phyloP scores from a whole-genome alignment of 176 grass and related monocot genomes.

The Oryza nivara region DNA sequence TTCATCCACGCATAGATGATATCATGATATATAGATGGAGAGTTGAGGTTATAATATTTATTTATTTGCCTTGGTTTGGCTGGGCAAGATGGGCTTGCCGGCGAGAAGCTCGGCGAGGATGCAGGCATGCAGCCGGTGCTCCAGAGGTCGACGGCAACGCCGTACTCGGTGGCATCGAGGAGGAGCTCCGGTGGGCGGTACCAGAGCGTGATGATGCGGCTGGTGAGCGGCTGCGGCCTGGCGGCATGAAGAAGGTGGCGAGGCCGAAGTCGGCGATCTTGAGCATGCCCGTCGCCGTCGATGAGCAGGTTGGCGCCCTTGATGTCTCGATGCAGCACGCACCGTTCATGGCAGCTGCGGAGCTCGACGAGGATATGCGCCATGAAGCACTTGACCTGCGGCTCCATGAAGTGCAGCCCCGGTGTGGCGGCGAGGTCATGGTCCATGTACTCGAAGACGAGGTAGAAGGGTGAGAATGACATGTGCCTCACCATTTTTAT shows the following conservation, averaged over 20 bases:
- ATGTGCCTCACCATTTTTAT: too few species aligned
- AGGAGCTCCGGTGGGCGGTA: conserved; percentile 77
- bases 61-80: conserved; percentile 57
- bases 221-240: conserved; percentile 51
- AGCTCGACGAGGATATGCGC: conserved; percentile 56
- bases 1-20: background rate
- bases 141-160: conserved; percentile 65
- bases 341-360: conserved; percentile 54
- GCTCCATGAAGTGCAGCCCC: conserved; percentile 57
- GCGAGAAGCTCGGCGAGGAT: conserved; percentile 64
- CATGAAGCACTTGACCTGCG: conserved; percentile 73
- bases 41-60: too few species aligned
- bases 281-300: conserved; percentile 22
- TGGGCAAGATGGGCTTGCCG: conserved; percentile 75
- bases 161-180: conserved; percentile 61
- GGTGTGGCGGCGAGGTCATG: conserved; percentile 69
- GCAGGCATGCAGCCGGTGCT: conserved; percentile 62
- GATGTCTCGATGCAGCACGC: conserved; percentile 69
- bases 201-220: conserved; percentile 74
- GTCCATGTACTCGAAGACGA: conserved; percentile 88
- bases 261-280: conserved; percentile 72
- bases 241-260: conserved; percentile 57
- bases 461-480: conserved; percentile 39
- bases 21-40: background rate
- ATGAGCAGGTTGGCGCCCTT: conserved; percentile 73